Evolutionary conservation across 345 rosid species (phyloP).

Genomic region (Iberis pinnata): DNA sequence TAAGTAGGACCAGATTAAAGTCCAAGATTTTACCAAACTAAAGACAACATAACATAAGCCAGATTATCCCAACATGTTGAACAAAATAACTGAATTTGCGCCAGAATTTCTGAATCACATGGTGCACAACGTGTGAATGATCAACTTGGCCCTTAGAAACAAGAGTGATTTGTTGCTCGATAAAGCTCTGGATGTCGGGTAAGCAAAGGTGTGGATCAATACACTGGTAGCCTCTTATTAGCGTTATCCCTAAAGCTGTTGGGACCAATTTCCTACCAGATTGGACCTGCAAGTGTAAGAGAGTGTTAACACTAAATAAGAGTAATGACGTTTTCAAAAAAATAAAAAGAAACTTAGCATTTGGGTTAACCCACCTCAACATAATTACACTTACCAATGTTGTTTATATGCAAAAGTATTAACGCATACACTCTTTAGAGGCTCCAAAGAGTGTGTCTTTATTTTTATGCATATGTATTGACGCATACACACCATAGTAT

Average conservation of each 20-base stretch:
- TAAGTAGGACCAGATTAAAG: neutral
- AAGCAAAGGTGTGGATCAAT: constrained; percentile 95
- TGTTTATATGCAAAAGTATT: constrained; percentile 83
- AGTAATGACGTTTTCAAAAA: neutral
- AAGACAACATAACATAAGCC: neutral
- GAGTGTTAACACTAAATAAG: constrained; percentile 5
- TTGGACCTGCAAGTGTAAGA: constrained; percentile 72
- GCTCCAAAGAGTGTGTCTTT: no score
- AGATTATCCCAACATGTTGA: constrained; percentile 51
- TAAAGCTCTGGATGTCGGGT: constrained; percentile 94
- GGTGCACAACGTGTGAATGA: constrained; percentile 64
- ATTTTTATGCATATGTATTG: no score
- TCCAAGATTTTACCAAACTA: neutral
- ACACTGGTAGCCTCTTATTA: constrained; percentile 86
- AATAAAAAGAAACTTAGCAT: neutral
- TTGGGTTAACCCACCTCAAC: constrained; percentile 56
- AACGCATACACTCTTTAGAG: no score
- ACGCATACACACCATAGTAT: no score
- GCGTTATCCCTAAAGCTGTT: constrained; percentile 82
- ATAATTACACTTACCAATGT: constrained; percentile 92
- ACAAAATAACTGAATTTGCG: constrained; percentile 70
- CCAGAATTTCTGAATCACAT: constrained; percentile 75
- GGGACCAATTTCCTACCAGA: constrained; percentile 83
- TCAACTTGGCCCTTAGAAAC: constrained; percentile 88
- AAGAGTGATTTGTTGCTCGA: constrained; percentile 90